These are phyloP conservation scores for Amaranthus palmeri DNA, from an alignment of 148 eudicot species.

Conservation along the genomic window DNA sequence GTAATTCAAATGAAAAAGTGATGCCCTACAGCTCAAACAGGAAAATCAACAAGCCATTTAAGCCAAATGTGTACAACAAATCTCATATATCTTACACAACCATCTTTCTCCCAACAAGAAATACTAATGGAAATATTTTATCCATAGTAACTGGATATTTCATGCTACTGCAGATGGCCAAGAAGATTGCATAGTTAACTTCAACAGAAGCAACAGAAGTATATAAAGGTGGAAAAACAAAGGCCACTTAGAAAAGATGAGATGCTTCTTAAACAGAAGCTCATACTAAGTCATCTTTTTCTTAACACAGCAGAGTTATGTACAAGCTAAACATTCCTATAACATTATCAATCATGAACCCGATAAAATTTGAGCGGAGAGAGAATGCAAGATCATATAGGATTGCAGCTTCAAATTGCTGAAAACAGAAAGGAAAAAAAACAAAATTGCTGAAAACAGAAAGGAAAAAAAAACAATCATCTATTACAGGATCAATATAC, in stretches of 20 bases:
- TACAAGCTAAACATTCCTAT: constrained; percentile 72
- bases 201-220: constrained; percentile 22
- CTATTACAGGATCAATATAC: constrained; percentile 31
- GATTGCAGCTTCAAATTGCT: constrained; percentile 65
- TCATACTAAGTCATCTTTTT: constrained; percentile 58
- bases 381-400: constrained; percentile 38
- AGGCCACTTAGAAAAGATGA: constrained; percentile 58
- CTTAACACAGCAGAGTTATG: constrained; percentile 82
- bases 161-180: constrained; percentile 30
- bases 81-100: background rate
- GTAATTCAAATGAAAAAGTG: background rate
- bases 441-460: no score
- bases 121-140: no score
- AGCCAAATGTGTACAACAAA: background rate
- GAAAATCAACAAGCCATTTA: background rate
- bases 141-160: no score
- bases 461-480: constrained; percentile 41
- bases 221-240: constrained; percentile 21
- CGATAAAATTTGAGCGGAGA: constrained; percentile 37
- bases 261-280: constrained; percentile 56
- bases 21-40: background rate
- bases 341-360: constrained; percentile 42
- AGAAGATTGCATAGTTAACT: constrained; percentile 20
- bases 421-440: no score
- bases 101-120: background rate